These are phyloP conservation scores for Linanthus parryae DNA, from an alignment of 148 eudicot species.

Conservation along the genomic window DNA sequence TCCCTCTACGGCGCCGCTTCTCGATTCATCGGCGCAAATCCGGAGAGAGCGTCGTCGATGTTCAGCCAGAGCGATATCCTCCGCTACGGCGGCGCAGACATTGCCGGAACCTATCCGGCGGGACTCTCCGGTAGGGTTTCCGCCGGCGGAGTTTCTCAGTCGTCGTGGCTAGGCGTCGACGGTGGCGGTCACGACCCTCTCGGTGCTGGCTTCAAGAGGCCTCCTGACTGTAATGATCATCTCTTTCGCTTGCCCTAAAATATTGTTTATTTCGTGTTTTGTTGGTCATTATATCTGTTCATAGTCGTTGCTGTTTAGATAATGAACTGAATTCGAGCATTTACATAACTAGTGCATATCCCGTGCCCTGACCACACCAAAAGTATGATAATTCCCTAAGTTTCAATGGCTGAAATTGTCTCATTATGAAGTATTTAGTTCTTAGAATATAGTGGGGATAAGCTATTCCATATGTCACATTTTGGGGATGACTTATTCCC, in stretches of 20 bases:
- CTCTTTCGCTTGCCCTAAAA: not conserved
- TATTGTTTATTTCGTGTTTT: too few relatives aligned
- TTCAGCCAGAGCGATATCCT: conserved; percentile 9
- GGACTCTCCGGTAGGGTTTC: not conserved
- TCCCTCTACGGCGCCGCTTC: conserved; percentile 20
- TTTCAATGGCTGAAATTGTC: too few relatives aligned
- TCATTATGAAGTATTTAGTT: too few relatives aligned
- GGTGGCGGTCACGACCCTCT: conserved; percentile 15
- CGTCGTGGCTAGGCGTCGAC: conserved; percentile 19
- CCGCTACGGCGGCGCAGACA: conserved; percentile 14
- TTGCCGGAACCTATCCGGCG: not conserved
- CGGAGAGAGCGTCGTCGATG: conserved; percentile 12
- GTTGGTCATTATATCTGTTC: too few relatives aligned
- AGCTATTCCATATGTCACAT: too few relatives aligned
- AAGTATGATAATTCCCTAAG: too few relatives aligned
- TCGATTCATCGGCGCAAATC: conserved; percentile 21
- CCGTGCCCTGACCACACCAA: too few relatives aligned
- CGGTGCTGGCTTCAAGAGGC: conserved; percentile 24
- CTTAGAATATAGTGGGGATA: too few relatives aligned
- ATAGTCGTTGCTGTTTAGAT: too few relatives aligned
- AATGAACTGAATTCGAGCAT: too few relatives aligned
- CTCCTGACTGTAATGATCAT: conserved; percentile 29
- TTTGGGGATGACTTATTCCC: too few relatives aligned
- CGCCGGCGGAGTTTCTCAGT: not conserved
- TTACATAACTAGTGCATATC: too few relatives aligned